Percentiles rank a stretch among this genome's conserved stretches.
phyloP scores from a whole-genome alignment of 495 filamentous ascomycete species.

The Xylaria grammica region DNA sequence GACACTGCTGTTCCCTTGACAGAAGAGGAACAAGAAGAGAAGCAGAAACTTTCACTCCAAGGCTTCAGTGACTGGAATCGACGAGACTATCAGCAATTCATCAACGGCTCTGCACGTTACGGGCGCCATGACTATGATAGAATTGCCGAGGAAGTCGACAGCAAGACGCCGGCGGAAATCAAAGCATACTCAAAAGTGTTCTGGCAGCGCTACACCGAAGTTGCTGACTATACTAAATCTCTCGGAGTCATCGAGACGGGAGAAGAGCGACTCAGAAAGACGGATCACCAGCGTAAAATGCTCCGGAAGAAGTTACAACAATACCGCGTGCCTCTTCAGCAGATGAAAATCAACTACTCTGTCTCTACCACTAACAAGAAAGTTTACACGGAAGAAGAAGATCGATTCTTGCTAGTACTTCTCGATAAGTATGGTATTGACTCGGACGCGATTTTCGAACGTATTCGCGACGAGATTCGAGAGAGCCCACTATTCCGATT shows the following conservation, averaged over 20 bases:
- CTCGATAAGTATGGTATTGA: conserved; percentile 89
- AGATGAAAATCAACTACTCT: conserved; percentile 97
- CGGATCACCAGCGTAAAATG: conserved; percentile 92
- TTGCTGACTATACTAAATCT: conserved; percentile 85
- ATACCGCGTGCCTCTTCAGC: conserved; percentile 95
- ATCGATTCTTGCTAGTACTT: conserved; percentile 93
- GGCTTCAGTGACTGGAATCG: conserved; percentile 96
- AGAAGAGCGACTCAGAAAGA: conserved; percentile 85
- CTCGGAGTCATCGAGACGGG: conserved; percentile 86
- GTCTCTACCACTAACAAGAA: conserved; percentile 99
- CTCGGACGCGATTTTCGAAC: conserved; percentile 81
- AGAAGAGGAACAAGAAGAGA: conserved; percentile 86
- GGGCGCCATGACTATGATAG: conserved; percentile 81
- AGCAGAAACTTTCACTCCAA: conserved; percentile 75
- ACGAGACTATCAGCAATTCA: conserved; percentile 96
- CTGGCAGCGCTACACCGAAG: conserved; percentile 89
- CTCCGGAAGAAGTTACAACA: conserved; percentile 91
- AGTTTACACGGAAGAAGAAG: conserved; percentile 98
- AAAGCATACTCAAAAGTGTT: conserved; percentile 91
- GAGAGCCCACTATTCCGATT: conserved; percentile 96
- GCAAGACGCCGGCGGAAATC: conserved; percentile 83
- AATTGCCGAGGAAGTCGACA: conserved; percentile 90
- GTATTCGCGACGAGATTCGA: conserved; percentile 88
- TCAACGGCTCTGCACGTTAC: conserved; percentile 92
- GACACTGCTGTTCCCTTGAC: conserved; percentile 89